phyloP scores from a whole-genome alignment of 768 basidiomycete species.

The Suillus occidentalis region DNA sequence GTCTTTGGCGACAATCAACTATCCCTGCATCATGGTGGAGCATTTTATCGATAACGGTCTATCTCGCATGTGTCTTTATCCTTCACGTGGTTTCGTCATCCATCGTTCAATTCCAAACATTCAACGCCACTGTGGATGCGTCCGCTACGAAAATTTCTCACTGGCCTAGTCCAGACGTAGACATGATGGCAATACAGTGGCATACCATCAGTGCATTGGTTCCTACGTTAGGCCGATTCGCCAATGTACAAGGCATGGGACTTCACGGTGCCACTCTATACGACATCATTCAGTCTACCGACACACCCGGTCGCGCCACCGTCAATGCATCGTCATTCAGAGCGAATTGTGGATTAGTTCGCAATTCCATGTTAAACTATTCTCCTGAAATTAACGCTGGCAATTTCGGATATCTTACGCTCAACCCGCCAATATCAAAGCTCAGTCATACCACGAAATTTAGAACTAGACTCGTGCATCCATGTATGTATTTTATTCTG shows the following conservation, averaged over 20 bases:
- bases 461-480: too few relatives aligned
- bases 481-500: background rate
- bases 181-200: conserved; percentile 6
- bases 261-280: conserved; percentile 15
- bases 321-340: conserved; percentile 17
- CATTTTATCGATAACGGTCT: conserved; percentile 15
- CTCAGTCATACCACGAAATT: conserved; percentile 9
- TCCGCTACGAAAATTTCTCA: background rate
- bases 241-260: conserved; percentile 8
- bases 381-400: background rate
- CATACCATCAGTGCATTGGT: background rate
- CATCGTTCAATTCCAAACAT: conserved; percentile 20
- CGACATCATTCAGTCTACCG: conserved; percentile 8
- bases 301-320: background rate
- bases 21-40: conserved; percentile 13
- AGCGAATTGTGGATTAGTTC: conserved; percentile 13
- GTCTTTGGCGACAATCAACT: conserved; percentile 18
- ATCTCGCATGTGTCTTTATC: conserved; percentile 18
- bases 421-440: background rate
- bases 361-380: background rate
- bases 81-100: conserved; percentile 24
- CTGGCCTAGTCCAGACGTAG: conserved; percentile 12
- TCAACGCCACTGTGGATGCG: conserved; percentile 7
- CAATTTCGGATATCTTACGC: background rate
- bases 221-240: conserved; percentile 1